These are phyloP conservation scores for Monascus purpureus DNA, from an alignment of 495 filamentous ascomycete species.

Conservation along the genomic window DNA sequence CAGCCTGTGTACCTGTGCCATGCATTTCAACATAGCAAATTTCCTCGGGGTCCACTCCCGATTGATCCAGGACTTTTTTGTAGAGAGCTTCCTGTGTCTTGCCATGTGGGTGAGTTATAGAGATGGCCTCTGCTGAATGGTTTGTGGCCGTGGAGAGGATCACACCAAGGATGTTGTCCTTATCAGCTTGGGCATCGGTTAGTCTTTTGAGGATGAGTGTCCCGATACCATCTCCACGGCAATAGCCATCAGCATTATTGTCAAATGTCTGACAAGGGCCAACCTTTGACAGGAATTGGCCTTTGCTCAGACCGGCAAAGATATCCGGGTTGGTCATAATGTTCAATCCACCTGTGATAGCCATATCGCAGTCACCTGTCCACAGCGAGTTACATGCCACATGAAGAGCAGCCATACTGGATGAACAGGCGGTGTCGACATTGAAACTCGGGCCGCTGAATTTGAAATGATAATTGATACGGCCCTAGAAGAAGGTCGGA, in stretches of 20 bases:
- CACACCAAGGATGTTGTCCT: slow-evolving; percentile 30
- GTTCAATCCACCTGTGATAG: slow-evolving; percentile 71
- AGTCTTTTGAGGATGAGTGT: slow-evolving; percentile 31
- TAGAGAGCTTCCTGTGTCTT: slow-evolving; percentile 32
- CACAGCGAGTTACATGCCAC: slow-evolving; percentile 72
- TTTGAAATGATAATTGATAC: slow-evolving; percentile 62
- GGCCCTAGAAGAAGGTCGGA: slow-evolving; percentile 5
- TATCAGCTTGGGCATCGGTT: slow-evolving; percentile 31
- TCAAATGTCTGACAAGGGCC: slow-evolving; percentile 57
- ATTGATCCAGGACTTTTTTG: slow-evolving; percentile 25
- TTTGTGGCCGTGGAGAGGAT: slow-evolving; percentile 25
- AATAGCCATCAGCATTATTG: slow-evolving; percentile 57
- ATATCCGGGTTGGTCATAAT: slow-evolving; percentile 73
- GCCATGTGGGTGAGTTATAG: slow-evolving; percentile 33
- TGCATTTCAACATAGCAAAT: slow-evolving; percentile 39
- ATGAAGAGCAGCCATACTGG: slow-evolving; percentile 70
- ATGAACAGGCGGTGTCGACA: slow-evolving; percentile 85
- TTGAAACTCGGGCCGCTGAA: slow-evolving; percentile 77
- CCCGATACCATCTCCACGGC: slow-evolving; percentile 38
- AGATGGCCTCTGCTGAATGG: slow-evolving; percentile 30
- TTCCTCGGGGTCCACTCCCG: slow-evolving; percentile 32
- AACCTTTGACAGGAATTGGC: slow-evolving; percentile 63
- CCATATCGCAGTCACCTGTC: slow-evolving; percentile 72
- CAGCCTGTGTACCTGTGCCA: slow-evolving; percentile 31
- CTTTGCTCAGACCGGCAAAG: slow-evolving; percentile 68